Evolutionary conservation across 1,284 basidiomycete species (phyloP).

Genomic region (Amylostereum areolatum): DNA sequence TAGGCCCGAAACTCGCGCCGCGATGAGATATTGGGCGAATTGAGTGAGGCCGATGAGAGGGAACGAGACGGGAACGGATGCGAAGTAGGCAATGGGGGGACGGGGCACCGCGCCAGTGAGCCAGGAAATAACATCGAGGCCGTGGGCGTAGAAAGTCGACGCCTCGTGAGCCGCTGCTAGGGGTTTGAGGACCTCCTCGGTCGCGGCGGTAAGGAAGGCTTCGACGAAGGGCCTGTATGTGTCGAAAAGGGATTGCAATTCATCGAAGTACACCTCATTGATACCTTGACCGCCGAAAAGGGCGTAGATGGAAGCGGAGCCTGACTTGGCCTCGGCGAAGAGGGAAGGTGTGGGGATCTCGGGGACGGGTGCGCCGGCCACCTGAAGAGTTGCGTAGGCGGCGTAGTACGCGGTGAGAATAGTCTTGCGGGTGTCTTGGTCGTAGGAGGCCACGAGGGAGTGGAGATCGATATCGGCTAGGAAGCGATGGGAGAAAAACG

Average conservation of each 20-base stretch:
- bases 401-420: constrained; percentile 80
- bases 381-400: constrained; percentile 71
- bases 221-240: constrained; percentile 85
- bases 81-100: constrained; percentile 85
- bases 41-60: constrained; percentile 96
- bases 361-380: constrained; percentile 53
- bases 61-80: constrained; percentile 92
- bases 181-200: constrained; percentile 64
- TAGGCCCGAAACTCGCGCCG: constrained; percentile 69
- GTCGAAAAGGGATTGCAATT: constrained; percentile 88
- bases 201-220: constrained; percentile 62
- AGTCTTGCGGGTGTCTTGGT: constrained; percentile 69
- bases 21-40: constrained; percentile 86
- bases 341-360: constrained; percentile 69
- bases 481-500: constrained; percentile 76
- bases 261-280: constrained; percentile 97
- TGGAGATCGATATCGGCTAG: constrained; percentile 76
- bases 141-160: constrained; percentile 74
- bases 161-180: constrained; percentile 63
- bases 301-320: constrained; percentile 82
- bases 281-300: constrained; percentile 97
- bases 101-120: constrained; percentile 64
- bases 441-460: constrained; percentile 71
- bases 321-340: constrained; percentile 61
- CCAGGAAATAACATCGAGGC: constrained; percentile 84